These are phyloP conservation scores for Agapanthus africanus DNA, from an alignment of 106 monocot genomes.

Conservation along the genomic window DNA sequence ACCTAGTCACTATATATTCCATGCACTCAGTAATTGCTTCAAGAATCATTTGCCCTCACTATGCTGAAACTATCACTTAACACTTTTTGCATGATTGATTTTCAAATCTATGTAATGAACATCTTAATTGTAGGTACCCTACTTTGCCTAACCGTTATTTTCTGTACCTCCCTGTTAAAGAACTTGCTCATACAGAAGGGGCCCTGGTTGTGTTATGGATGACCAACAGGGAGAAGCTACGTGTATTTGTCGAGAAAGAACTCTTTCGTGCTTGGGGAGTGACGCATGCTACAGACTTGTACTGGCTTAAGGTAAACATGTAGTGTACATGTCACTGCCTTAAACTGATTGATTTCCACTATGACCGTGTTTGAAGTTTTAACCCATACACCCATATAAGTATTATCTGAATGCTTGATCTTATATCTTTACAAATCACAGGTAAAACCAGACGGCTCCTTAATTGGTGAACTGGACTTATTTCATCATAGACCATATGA, in stretches of 20 bases:
- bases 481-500: slow-evolving; percentile 98
- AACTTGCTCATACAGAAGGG: slow-evolving; percentile 75
- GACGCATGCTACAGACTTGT: slow-evolving; percentile 32
- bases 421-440: slow-evolving; percentile 5
- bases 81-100: background rate
- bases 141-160: slow-evolving; percentile 77
- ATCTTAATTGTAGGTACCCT: slow-evolving; percentile 63
- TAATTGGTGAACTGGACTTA: slow-evolving; percentile 76
- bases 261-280: slow-evolving; percentile 90
- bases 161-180: slow-evolving; percentile 68
- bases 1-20: no score
- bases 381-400: background rate
- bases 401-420: background rate
- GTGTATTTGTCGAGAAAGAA: slow-evolving; percentile 70
- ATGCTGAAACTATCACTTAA: background rate
- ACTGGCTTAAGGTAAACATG: slow-evolving; percentile 83
- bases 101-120: background rate
- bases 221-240: slow-evolving; percentile 79
- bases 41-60: background rate
- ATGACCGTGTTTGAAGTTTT: background rate
- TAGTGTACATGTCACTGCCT: background rate
- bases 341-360: background rate
- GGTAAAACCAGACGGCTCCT: slow-evolving; percentile 80
- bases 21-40: background rate
- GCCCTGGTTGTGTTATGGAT: slow-evolving; percentile 89